Evolutionary conservation across 2,329 filamentous ascomycete species (phyloP), one percentile per base, ranked within the genome.

Genomic region (Talaromyces sp.): DNA sequence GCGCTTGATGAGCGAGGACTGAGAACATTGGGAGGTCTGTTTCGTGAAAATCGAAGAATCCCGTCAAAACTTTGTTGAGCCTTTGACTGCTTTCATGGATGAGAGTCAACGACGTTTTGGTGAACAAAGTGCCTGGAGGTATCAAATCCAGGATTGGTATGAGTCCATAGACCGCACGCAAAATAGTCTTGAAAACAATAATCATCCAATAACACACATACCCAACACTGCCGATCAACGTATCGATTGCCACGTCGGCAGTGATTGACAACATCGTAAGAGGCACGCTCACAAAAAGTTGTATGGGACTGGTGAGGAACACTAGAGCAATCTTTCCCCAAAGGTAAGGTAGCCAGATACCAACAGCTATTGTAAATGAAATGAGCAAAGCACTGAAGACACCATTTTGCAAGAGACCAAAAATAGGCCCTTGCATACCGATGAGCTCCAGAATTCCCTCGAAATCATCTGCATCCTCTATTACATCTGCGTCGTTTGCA

Each of bases 391-490:
- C 89, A 71, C 93, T 96, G 75, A 99, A 99, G 17, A 97, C 87
- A 59, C 90, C 92, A 67, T 99, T 99, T 70, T 99, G 95, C 66
- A 98, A 86, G 6, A 99, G 83, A 2, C 91, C 92, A 14, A 89
- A 88, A 3, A 99, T 82, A 0, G 95, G 95, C 0, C 95, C 95
- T 69, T 96, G 91, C 89, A 99, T 96, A 41, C 95, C 95, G 62
- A 99, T 89, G 17, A 99, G 84, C 73, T 99, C 95, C 80, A 99
- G 87, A 57, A 99, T 90, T 0, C 95, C 95, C 72, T 99, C 95
- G 17, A 99, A 86, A 70, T 99, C 95, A 75, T 99, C 95, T 10
- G 90, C 90, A 66, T 97, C 89, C 50, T 82, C 80, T 17, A 78
- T 73, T n/a, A 76, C 79, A 65, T 83, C 80, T 53, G 73, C 78